Base-by-base conservation (phyloP, 2,329 filamentous ascomycete genomes). In the Trichoderma sp. region DNA sequence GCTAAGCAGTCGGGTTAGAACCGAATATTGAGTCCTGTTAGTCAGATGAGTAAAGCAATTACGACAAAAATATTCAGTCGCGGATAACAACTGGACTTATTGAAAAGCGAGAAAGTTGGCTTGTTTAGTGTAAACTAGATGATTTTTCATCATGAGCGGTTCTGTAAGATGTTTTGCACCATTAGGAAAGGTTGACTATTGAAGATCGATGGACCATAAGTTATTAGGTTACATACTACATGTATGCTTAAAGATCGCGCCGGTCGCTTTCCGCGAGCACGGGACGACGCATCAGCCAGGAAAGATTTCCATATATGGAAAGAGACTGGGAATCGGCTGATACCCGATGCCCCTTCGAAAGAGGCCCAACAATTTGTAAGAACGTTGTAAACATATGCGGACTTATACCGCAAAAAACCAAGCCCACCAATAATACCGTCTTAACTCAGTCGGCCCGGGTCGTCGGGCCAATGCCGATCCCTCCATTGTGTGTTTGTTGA, bases 391-490 rank as follows among this genome's bases (percentile, higher is more conserved):
- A 58, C n/a, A 58, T 7, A 43, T 12, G 53, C 6, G 17, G 8
- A 23, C 6, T n/a, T 23, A 15, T 39, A 4, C 20, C 26, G 53
- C 50, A 7, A 23, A 57, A 47, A 47, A 32, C 3, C 23, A 50
- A 59, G 32, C 26, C 65, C 65, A 68, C 65, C 55, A 68, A 68
- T 68, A 5, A 47, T 13, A 17, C 6, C 4, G 8, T 23, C 3
- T 28, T 61, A 28, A 12, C 26, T 32, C 26, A 50, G 17, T 50
- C 36, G 36, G 55, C 20, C n/a, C 55, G 65, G 65, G 55, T 59
- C 65, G 65, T 68, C 65, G 65, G 65, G 34, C n/a, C n/a, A n/a
- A 12, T 53, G 26, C 43, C 43, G 62, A 65, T 32, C 43, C 62
- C 43, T 6, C 26, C 50, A 32, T 34, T 32, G 12, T 13, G 13